These are phyloP conservation scores for Vanilla planifolia DNA, from an alignment of 106 monocot genomes.

Conservation along the genomic window DNA sequence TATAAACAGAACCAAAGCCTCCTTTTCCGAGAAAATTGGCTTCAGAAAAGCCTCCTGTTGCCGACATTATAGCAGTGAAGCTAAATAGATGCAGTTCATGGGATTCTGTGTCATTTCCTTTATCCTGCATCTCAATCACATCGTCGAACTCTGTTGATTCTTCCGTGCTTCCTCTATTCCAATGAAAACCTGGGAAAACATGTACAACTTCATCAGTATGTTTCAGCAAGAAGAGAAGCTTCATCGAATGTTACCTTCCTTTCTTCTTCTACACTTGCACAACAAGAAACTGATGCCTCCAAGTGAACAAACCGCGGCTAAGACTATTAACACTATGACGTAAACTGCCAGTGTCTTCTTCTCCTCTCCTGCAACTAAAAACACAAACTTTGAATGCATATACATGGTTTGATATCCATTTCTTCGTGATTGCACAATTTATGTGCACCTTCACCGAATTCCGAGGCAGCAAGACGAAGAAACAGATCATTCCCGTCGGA, in stretches of 20 bases:
- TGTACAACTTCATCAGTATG: not conserved
- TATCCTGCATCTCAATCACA: slow-evolving; percentile 2
- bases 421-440: no score
- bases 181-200: not conserved
- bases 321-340: not conserved
- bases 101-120: not conserved
- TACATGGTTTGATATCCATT: not conserved
- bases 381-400: not conserved
- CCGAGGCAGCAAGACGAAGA: slow-evolving; percentile 22
- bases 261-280: not conserved
- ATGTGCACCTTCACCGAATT: slow-evolving; percentile 4
- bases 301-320: not conserved
- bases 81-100: not conserved
- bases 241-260: not conserved
- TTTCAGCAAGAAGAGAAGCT: not conserved
- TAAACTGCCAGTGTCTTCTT: slow-evolving; percentile 6
- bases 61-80: not conserved
- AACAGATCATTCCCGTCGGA: slow-evolving; percentile 14
- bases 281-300: not conserved
- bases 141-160: not conserved
- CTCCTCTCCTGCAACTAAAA: not conserved
- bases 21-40: slow-evolving; percentile 7
- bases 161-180: not conserved
- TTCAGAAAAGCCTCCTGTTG: slow-evolving; percentile 5
- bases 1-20: slow-evolving; percentile 3